phyloP scores from a whole-genome alignment of 2,329 filamentous ascomycete genomes.

The Diaporthe caulivora region DNA sequence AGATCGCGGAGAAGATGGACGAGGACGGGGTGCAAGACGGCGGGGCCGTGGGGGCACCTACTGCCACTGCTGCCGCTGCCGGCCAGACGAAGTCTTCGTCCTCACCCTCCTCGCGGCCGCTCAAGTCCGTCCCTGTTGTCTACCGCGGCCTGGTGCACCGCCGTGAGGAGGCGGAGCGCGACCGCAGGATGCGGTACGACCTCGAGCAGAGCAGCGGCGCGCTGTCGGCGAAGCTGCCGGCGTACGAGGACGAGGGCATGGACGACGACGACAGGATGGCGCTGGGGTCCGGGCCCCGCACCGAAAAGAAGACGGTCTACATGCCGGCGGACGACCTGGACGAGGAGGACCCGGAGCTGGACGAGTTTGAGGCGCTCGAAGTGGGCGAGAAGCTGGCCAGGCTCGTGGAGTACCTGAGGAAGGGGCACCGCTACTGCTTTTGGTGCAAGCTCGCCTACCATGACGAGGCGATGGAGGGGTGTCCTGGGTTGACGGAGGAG shows the following conservation, averaged over 20 bases:
- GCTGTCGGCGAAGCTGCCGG: conserved; percentile 68
- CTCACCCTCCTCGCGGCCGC: conserved; percentile 60
- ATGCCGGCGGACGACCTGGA: conserved; percentile 77
- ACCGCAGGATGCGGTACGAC: conserved; percentile 73
- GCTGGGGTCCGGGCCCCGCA: conserved; percentile 62
- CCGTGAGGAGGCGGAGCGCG: conserved; percentile 77
- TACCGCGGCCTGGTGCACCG: conserved; percentile 82
- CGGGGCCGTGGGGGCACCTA: conserved; percentile 51
- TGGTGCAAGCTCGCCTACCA: conserved; percentile 93
- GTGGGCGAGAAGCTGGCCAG: conserved; percentile 74
- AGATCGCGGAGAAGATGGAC: conserved; percentile 83
- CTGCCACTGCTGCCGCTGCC: conserved; percentile 37
- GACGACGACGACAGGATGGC: conserved; percentile 80
- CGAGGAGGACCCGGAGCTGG: conserved; percentile 83
- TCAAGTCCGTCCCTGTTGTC: conserved; percentile 79
- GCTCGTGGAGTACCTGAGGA: conserved; percentile 77
- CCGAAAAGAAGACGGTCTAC: conserved; percentile 62
- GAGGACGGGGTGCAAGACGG: conserved; percentile 61
- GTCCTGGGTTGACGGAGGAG: conserved; percentile 88
- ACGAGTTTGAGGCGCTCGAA: conserved; percentile 80
- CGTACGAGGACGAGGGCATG: conserved; percentile 73
- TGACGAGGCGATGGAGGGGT: conserved; percentile 82
- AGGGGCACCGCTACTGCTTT: conserved; percentile 86
- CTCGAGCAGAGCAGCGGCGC: conserved; percentile 67
- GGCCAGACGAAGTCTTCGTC: conserved; percentile 49